Evolutionary conservation across 768 basidiomycete genomes (phyloP).

Genomic region (Leccinum fibrillosum): DNA sequence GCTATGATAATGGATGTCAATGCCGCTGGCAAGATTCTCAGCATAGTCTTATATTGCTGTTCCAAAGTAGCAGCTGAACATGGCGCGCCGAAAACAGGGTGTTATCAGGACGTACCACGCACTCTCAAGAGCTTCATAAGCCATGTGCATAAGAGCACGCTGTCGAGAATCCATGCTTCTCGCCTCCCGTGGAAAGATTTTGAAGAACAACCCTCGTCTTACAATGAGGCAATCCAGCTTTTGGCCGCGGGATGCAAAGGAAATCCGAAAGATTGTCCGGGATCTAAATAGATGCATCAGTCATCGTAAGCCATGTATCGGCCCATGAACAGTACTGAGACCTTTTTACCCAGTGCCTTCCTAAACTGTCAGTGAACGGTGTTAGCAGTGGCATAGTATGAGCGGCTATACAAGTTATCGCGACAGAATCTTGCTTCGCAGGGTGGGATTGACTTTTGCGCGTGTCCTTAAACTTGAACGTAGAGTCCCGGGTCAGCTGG

Average conservation of each 20-base stretch:
- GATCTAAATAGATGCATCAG: conserved; percentile 42
- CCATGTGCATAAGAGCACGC: conserved; percentile 60
- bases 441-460: conserved; percentile 29
- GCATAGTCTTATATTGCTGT: too few relatives aligned
- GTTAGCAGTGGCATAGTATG: conserved; percentile 50
- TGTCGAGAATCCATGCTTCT: conserved; percentile 77
- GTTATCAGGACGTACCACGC: conserved; percentile 25
- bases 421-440: conserved; percentile 59
- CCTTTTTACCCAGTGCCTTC: conserved; percentile 54
- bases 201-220: conserved; percentile 47
- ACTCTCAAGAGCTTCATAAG: conserved; percentile 65
- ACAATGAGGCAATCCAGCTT: too few relatives aligned
- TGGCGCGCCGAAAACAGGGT: too few relatives aligned
- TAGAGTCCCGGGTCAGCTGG: too few relatives aligned
- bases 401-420: conserved; percentile 70
- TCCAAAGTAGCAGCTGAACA: too few relatives aligned
- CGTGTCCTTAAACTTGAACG: too few relatives aligned
- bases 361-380: conserved; percentile 43
- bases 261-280: conserved; percentile 52
- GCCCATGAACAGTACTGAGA: conserved; percentile 57
- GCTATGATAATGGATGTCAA: too few relatives aligned
- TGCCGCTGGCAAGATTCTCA: too few relatives aligned
- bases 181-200: conserved; percentile 71
- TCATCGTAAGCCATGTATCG: conserved; percentile 8
- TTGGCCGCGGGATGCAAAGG: conserved; percentile 24